Evolutionary conservation across 805 yeast species (phyloP).

Genomic region (Monosporozyma yasuniensis): DNA sequence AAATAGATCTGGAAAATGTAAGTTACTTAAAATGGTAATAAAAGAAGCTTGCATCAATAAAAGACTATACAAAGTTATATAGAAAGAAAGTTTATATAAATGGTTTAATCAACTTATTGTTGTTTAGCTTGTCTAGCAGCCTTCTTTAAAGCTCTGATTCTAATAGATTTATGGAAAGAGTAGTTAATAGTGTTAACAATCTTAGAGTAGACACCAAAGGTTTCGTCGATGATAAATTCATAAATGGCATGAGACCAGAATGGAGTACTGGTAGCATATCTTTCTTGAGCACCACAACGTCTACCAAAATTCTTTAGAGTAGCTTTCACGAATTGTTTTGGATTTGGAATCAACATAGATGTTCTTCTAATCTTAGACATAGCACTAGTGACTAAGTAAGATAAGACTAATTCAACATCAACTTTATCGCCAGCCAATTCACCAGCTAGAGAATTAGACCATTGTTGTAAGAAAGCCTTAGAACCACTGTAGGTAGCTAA

Average conservation of each 20-base stretch:
- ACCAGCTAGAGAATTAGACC: slow-evolving; percentile 85
- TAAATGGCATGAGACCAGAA: slow-evolving; percentile 89
- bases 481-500: slow-evolving; percentile 94
- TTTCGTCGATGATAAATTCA: slow-evolving; percentile 71
- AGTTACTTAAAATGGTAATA: background rate
- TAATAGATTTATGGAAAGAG: slow-evolving; percentile 69
- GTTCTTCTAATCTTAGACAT: slow-evolving; percentile 88
- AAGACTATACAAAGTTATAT: background rate
- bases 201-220: slow-evolving; percentile 74
- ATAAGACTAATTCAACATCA: slow-evolving; percentile 78
- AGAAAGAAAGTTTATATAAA: background rate
- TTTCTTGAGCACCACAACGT: slow-evolving; percentile 87
- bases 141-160: slow-evolving; percentile 75
- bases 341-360: slow-evolving; percentile 69
- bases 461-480: slow-evolving; percentile 85
- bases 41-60: background rate
- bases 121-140: slow-evolving; percentile 27
- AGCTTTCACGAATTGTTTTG: slow-evolving; percentile 68
- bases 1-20: background rate
- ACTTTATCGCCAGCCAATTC: slow-evolving; percentile 62
- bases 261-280: slow-evolving; percentile 81
- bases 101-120: slow-evolving; percentile 7
- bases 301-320: slow-evolving; percentile 65
- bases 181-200: slow-evolving; percentile 61
- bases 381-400: slow-evolving; percentile 87